Conservation (phyloP, 768 basidiomycete genomes). For the Tubosaeta sp. region DNA sequence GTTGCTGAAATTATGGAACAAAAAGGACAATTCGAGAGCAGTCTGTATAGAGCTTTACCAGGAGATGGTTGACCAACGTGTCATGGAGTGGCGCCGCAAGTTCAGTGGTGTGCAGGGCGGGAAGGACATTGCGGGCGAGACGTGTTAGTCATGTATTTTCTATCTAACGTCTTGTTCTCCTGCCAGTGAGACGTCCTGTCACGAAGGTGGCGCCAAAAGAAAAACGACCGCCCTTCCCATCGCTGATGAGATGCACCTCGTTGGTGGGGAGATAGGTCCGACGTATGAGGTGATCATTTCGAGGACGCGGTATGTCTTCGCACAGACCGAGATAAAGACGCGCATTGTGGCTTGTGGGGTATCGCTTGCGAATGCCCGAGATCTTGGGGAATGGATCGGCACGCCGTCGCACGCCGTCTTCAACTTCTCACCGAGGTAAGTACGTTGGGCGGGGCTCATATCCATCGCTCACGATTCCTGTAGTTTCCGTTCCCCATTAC, state of each 20-base stretch:
- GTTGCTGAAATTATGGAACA: constrained; percentile 90
- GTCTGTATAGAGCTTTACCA: constrained; percentile 97
- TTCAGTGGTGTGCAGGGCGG: constrained; percentile 81
- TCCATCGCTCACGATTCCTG: constrained; percentile 8
- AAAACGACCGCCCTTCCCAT: constrained; percentile 91
- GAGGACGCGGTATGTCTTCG: constrained; percentile 90
- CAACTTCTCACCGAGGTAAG: constrained; percentile 91
- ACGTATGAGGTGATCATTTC: constrained; percentile 84
- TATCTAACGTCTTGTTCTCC: not conserved
- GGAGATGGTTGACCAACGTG: constrained; percentile 93
- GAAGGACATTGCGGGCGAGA: constrained; percentile 94
- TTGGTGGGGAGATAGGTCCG: constrained; percentile 92
- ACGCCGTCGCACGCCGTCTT: constrained; percentile 91
- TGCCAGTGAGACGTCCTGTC: constrained; percentile 91
- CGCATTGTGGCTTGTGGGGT: constrained; percentile 94
- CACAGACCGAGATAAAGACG: constrained; percentile 88
- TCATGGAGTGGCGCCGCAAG: constrained; percentile 84
- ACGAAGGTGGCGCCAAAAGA: constrained; percentile 92
- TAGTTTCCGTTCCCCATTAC: constrained; percentile 97
- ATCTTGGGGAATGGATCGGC: constrained; percentile 97
- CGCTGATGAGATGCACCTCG: constrained; percentile 91
- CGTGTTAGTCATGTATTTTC: constrained; percentile 56
- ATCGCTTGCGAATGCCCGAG: constrained; percentile 91
- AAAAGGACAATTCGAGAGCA: constrained; percentile 72
- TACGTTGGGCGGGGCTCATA: not conserved